Conservation (phyloP, 371 early-diverging fungal species). For the Mucor piriformis region DNA sequence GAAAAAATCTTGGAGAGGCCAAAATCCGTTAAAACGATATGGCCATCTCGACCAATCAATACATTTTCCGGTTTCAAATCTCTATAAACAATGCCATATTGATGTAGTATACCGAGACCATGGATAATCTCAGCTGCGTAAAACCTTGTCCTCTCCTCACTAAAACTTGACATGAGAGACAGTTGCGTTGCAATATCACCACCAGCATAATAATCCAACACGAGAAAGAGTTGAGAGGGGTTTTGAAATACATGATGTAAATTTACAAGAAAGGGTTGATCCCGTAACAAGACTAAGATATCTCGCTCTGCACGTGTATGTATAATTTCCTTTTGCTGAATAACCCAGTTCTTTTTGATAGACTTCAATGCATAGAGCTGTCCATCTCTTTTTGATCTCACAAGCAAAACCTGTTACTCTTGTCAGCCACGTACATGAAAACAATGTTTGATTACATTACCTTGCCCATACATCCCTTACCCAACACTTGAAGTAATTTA, state of each 20-base stretch:
- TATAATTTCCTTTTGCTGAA: slow-evolving; percentile 61
- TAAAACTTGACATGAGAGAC: slow-evolving; percentile 65
- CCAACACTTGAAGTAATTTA: slow-evolving; percentile 56
- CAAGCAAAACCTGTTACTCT: slow-evolving; percentile 56
- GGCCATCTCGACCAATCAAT: slow-evolving; percentile 77
- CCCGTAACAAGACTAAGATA: slow-evolving; percentile 63
- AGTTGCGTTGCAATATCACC: slow-evolving; percentile 91
- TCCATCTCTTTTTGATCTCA: slow-evolving; percentile 51
- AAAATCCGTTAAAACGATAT: slow-evolving; percentile 87
- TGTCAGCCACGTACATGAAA: background rate
- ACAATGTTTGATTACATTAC: background rate
- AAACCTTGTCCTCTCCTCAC: slow-evolving; percentile 72
- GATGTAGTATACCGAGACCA: slow-evolving; percentile 85
- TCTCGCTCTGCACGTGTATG: slow-evolving; percentile 75
- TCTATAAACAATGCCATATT: slow-evolving; percentile 84
- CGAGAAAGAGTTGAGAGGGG: slow-evolving; percentile 70
- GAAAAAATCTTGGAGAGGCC: slow-evolving; percentile 77
- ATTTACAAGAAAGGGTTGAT: slow-evolving; percentile 72
- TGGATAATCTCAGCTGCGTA: slow-evolving; percentile 89
- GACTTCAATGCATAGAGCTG: slow-evolving; percentile 72
- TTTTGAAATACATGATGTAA: slow-evolving; percentile 78
- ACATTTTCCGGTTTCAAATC: slow-evolving; percentile 89
- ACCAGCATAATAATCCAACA: slow-evolving; percentile 80
- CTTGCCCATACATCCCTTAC: slow-evolving; percentile 67
- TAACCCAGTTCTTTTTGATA: slow-evolving; percentile 68